Percentiles rank a stretch among this genome's conserved stretches.
phyloP scores from a whole-genome alignment of 495 filamentous ascomycete genomes.

The Trichoderma asperelloides region DNA sequence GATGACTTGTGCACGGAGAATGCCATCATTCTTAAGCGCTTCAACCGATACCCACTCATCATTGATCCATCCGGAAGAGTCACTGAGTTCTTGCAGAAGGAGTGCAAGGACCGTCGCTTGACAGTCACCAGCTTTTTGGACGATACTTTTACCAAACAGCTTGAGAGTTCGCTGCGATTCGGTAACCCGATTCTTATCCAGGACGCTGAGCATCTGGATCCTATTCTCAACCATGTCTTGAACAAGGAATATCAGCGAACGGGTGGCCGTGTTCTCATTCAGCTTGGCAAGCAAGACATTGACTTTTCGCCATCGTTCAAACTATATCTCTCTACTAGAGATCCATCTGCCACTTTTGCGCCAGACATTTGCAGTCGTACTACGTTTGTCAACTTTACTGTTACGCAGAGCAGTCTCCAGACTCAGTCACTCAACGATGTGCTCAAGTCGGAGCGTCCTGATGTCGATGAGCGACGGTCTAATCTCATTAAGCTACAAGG shows the following conservation, averaged over 20 bases:
- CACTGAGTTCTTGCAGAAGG: constrained; percentile 87
- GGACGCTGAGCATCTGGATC: constrained; percentile 94
- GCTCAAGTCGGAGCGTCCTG: constrained; percentile 90
- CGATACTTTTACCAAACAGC: constrained; percentile 93
- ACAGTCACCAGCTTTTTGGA: constrained; percentile 98
- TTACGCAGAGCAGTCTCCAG: constrained; percentile 96
- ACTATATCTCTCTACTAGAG: constrained; percentile 87
- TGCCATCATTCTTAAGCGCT: constrained; percentile 91
- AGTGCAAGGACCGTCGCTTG: constrained; percentile 85
- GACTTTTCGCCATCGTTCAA: constrained; percentile 98
- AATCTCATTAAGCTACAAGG: constrained; percentile 98
- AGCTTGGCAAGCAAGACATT: constrained; percentile 97
- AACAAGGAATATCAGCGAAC: constrained; percentile 99
- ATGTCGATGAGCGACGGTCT: constrained; percentile 93
- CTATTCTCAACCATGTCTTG: constrained; percentile 94
- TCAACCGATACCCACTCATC: constrained; percentile 96
- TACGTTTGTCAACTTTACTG: constrained; percentile 98
- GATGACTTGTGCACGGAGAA: constrained; percentile 99
- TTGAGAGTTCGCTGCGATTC: constrained; percentile 93
- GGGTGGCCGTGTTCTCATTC: constrained; percentile 95
- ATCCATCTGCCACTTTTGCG: constrained; percentile 94
- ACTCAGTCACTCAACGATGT: constrained; percentile 96
- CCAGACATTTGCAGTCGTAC: constrained; percentile 97
- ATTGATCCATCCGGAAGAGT: constrained; percentile 94
- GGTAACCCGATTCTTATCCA: constrained; percentile 98